Conservation (phyloP, 148 eudicot species). For the Silene conica region DNA sequence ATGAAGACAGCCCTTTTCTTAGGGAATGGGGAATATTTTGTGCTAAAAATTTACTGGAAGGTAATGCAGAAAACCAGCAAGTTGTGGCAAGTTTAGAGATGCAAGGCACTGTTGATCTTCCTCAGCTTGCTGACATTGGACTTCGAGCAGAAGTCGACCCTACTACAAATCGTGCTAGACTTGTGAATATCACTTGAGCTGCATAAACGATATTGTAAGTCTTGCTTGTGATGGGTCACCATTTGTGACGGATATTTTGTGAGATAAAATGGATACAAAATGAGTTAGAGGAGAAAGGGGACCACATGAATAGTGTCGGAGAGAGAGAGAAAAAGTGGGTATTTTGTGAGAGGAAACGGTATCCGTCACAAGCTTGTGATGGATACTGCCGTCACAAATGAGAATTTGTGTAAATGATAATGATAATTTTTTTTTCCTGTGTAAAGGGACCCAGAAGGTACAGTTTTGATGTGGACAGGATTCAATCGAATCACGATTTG, state of each 20-base stretch:
- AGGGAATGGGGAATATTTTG: constrained; percentile 93
- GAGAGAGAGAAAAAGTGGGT: too few relatives aligned
- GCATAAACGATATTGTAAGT: background rate
- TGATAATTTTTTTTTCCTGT: too few relatives aligned
- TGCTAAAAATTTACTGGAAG: constrained; percentile 59
- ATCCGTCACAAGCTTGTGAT: too few relatives aligned
- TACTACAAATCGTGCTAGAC: constrained; percentile 55
- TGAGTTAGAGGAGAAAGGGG: too few relatives aligned
- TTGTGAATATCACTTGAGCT: constrained; percentile 55
- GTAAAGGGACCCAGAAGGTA: background rate
- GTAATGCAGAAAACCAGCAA: constrained; percentile 59
- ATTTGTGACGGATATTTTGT: too few relatives aligned
- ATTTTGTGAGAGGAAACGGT: too few relatives aligned
- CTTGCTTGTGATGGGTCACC: too few relatives aligned
- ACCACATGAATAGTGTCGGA: too few relatives aligned
- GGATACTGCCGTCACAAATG: too few relatives aligned
- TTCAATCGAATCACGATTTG: background rate
- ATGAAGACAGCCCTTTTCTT: constrained; percentile 82
- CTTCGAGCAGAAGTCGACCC: constrained; percentile 77
- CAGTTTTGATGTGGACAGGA: background rate
- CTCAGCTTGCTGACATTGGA: constrained; percentile 68
- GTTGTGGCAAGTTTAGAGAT: constrained; percentile 67
- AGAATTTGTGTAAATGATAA: too few relatives aligned
- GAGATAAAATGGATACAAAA: too few relatives aligned
- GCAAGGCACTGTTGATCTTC: constrained; percentile 69